Evolutionary conservation across 495 filamentous ascomycete species (phyloP).

Genomic region (Penicillium canariense): DNA sequence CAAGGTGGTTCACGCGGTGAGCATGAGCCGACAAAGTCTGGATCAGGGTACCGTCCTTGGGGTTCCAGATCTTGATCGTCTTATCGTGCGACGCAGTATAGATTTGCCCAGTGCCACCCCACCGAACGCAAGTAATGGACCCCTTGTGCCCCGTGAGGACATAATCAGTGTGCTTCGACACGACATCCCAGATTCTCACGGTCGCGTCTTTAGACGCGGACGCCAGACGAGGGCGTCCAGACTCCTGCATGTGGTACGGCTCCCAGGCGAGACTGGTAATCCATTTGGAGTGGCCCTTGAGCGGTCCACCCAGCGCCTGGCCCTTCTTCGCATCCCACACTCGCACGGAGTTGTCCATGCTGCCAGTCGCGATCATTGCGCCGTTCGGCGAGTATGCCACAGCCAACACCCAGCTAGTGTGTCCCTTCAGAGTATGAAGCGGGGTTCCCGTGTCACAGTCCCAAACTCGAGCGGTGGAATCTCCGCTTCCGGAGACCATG

Average conservation of each 20-base stretch:
- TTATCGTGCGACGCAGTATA: constrained; percentile 93
- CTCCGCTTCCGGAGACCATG: constrained; percentile 87
- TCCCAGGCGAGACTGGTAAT: constrained; percentile 89
- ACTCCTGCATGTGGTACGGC: constrained; percentile 81
- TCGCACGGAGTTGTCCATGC: constrained; percentile 88
- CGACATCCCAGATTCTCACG: constrained; percentile 82
- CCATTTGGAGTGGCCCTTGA: constrained; percentile 92
- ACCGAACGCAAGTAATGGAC: constrained; percentile 85
- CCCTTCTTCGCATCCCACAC: constrained; percentile 89
- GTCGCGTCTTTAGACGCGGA: constrained; percentile 91
- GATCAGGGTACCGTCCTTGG: constrained; percentile 70
- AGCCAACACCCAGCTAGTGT: constrained; percentile 89
- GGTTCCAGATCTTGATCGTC: constrained; percentile 89
- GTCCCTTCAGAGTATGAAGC: constrained; percentile 83
- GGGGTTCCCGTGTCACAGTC: constrained; percentile 95
- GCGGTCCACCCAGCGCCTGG: constrained; percentile 65
- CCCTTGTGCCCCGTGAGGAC: constrained; percentile 85
- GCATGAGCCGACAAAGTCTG: constrained; percentile 80
- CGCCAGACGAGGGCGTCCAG: constrained; percentile 73
- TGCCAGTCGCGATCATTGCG: constrained; percentile 79
- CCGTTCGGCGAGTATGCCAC: constrained; percentile 86
- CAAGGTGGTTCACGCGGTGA: constrained; percentile 95
- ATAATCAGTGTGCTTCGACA: constrained; percentile 72
- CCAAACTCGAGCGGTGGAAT: constrained; percentile 90
- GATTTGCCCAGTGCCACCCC: constrained; percentile 86